Percentiles rank a stretch among this genome's conserved stretches.
phyloP scores from a whole-genome alignment of 2,329 filamentous ascomycete genomes.

The Fusarium miscanthi region DNA sequence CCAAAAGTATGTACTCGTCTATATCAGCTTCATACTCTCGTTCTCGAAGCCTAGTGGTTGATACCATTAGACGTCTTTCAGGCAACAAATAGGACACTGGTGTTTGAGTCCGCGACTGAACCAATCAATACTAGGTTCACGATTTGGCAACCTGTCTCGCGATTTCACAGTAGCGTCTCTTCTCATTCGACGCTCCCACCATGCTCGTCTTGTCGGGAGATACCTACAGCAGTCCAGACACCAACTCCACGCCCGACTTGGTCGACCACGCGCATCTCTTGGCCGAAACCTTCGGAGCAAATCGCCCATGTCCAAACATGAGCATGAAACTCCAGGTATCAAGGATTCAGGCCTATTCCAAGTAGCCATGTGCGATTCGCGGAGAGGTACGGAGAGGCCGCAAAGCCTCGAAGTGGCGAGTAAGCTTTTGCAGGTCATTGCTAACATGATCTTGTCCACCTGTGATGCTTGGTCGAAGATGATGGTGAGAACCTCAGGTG shows the following conservation, averaged over 20 bases:
- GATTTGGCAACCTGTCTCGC: not conserved
- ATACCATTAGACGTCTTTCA: not conserved
- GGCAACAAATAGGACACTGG: slow-evolving; percentile 39
- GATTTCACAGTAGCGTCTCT: not conserved
- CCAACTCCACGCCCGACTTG: slow-evolving; percentile 29
- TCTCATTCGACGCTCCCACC: slow-evolving; percentile 28
- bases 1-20: not conserved
- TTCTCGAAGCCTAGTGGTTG: no score
- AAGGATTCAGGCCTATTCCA: not conserved
- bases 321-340: not conserved
- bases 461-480: slow-evolving; percentile 31
- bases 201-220: slow-evolving; percentile 34
- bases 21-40: not conserved
- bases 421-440: slow-evolving; percentile 38
- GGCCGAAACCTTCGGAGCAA: slow-evolving; percentile 32
- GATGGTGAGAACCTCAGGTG: slow-evolving; percentile 43
- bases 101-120: slow-evolving; percentile 29
- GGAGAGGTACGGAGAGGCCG: slow-evolving; percentile 31
- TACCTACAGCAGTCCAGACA: slow-evolving; percentile 41
- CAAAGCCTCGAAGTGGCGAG: slow-evolving; percentile 32
- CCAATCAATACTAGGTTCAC: slow-evolving; percentile 22
- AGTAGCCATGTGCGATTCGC: slow-evolving; percentile 5
- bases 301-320: slow-evolving; percentile 21
- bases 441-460: slow-evolving; percentile 33
- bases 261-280: slow-evolving; percentile 21